These are phyloP conservation scores for Spathaspora sp. DNA, from an alignment of 805 yeast genomes.

Conservation along the genomic window DNA sequence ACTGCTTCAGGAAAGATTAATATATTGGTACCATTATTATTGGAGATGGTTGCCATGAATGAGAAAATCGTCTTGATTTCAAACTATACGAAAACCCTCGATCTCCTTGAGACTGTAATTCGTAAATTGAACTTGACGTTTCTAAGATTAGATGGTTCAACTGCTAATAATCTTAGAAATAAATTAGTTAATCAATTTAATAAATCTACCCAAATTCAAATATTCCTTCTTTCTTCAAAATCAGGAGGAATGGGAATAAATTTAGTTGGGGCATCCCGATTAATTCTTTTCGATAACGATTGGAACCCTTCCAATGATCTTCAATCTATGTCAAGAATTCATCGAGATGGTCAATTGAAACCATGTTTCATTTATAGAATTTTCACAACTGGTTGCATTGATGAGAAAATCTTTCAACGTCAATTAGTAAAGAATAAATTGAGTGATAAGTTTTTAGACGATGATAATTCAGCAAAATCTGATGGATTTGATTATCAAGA, in stretches of 20 bases:
- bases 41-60: conserved; percentile 42
- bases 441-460: conserved; percentile 63
- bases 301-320: conserved; percentile 95
- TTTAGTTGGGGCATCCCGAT: conserved; percentile 82
- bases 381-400: conserved; percentile 84
- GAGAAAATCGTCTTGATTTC: conserved; percentile 88
- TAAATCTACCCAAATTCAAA: conserved; percentile 34
- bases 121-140: conserved; percentile 46
- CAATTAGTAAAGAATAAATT: conserved; percentile 81
- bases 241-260: conserved; percentile 95
- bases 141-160: conserved; percentile 78
- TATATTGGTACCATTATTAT: conserved; percentile 54
- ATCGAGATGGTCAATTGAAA: conserved; percentile 84
- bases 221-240: conserved; percentile 79
- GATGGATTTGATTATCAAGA: conserved; percentile 69
- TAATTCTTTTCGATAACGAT: conserved; percentile 85
- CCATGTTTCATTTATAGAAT: conserved; percentile 81
- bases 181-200: conserved; percentile 69
- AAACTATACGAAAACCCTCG: conserved; percentile 83
- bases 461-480: conserved; percentile 42
- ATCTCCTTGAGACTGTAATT: conserved; percentile 61
- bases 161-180: conserved; percentile 65
- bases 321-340: conserved; percentile 95
- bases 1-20: conserved; percentile 60
- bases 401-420: conserved; percentile 90